Conservation (phyloP, 2,329 filamentous ascomycete genomes). For the Ophiostoma perfectum region DNA sequence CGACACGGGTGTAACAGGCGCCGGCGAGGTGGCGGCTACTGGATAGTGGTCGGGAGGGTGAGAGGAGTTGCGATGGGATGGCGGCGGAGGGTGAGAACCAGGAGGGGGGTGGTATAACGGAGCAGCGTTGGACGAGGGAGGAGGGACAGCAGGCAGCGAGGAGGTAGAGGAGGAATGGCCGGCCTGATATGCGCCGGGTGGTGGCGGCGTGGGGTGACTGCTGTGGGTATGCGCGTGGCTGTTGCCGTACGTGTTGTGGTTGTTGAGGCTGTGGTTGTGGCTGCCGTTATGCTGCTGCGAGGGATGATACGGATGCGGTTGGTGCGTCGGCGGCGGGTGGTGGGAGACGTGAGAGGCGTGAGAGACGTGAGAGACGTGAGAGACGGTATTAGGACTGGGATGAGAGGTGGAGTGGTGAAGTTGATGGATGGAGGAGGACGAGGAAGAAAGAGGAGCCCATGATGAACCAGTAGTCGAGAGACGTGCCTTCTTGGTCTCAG, state of each 20-base stretch:
- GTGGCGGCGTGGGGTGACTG: background rate
- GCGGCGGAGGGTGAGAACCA: background rate
- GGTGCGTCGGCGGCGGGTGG: constrained; percentile 32
- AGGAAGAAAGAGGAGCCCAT: constrained; percentile 21
- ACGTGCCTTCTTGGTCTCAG: constrained; percentile 23
- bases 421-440: constrained; percentile 15
- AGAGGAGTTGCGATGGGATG: background rate
- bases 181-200: constrained; percentile 28
- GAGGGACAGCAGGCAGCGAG: background rate
- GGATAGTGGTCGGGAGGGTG: constrained; percentile 5
- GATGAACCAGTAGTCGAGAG: constrained; percentile 20
- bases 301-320: constrained; percentile 24
- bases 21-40: constrained; percentile 14
- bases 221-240: constrained; percentile 6
- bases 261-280: constrained; percentile 24
- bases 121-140: constrained; percentile 20
- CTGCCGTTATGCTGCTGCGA: constrained; percentile 13
- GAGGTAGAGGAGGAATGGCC: constrained; percentile 22
- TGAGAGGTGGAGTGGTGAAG: constrained; percentile 36
- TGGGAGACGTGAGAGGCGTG: background rate
- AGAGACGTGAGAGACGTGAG: constrained; percentile 19
- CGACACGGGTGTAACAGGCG: constrained; percentile 17
- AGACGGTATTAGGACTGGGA: constrained; percentile 40
- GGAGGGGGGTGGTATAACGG: background rate
- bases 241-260: constrained; percentile 19